Percentiles rank a stretch among this genome's conserved stretches.
phyloP scores from a whole-genome alignment of 2,329 filamentous ascomycete genomes.

The Fusarium vanettenii region DNA sequence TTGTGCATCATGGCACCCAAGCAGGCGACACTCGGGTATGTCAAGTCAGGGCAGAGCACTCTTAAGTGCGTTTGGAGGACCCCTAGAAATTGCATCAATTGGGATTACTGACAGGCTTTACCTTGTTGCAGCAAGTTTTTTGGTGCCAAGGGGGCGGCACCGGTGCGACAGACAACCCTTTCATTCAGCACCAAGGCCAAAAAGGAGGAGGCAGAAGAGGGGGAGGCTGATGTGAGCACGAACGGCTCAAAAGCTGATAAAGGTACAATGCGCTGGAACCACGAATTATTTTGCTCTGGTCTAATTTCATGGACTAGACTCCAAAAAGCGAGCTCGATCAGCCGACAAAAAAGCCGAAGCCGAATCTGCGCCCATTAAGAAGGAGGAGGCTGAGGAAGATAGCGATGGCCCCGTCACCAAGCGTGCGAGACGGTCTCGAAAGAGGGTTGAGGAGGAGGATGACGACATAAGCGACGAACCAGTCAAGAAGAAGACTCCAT shows the following conservation, averaged over 20 bases:
- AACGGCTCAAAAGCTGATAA: slow-evolving; percentile 54
- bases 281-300: slow-evolving; percentile 5
- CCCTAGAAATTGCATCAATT: not conserved
- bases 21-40: slow-evolving; percentile 91
- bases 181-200: slow-evolving; percentile 74
- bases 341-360: slow-evolving; percentile 22
- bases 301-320: slow-evolving; percentile 46
- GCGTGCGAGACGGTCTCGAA: slow-evolving; percentile 60
- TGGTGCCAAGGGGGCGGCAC: slow-evolving; percentile 65
- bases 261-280: slow-evolving; percentile 43
- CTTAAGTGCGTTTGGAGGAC: slow-evolving; percentile 69
- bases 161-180: slow-evolving; percentile 81
- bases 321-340: slow-evolving; percentile 59
- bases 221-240: slow-evolving; percentile 42
- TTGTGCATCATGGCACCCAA: slow-evolving; percentile 63
- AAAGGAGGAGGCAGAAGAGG: slow-evolving; percentile 50
- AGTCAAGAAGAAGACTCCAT: slow-evolving; percentile 30
- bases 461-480: slow-evolving; percentile 55
- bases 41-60: slow-evolving; percentile 78
- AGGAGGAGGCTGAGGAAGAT: slow-evolving; percentile 60
- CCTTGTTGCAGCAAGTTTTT: slow-evolving; percentile 81
- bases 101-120: slow-evolving; percentile 12
- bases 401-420: slow-evolving; percentile 73
- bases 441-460: slow-evolving; percentile 57
- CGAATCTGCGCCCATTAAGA: slow-evolving; percentile 39